Evolutionary conservation across 768 basidiomycete genomes (phyloP), one percentile per base, ranked within the genome.

Genomic region (Leccinum disarticulatum): DNA sequence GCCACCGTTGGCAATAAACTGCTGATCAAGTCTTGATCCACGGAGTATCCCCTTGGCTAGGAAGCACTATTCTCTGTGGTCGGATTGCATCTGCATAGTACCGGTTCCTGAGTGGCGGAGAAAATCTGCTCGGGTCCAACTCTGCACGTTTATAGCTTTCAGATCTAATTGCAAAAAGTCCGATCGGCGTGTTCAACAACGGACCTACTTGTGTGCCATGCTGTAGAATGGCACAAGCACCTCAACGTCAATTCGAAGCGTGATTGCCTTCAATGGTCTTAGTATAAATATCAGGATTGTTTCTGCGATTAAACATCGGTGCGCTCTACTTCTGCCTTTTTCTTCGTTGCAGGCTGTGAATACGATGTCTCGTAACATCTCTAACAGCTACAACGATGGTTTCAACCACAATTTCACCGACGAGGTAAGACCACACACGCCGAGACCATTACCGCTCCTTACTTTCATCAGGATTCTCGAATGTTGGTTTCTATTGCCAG

Each of bases 331-430:
- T 43, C 35, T n/a, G 9, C 17, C 15, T 22, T n/a, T 33, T 41
- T 51, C 41, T 30, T 30, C 15, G 14, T 28, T 15, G 43, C n/a
- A 58, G 19, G 27, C 28, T 19, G 11, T 19, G 15, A 53, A 25
- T 46, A 41, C 41, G 30, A 73, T 73, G 69, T 35, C 69, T 47
- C 67, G 59, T 55, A 63, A 60, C 52, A 10, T 22, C n/a, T 19
- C 61, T n/a, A 61, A 52, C 33, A 10, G 5, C 60, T 52, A 59
- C 35, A 46, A 61, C 19, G 71, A 64, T 48, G 71, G 69, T 28
- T 72, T 52, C 57, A 73, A 73, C 41, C 71, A 69, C 17, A 56
- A 71, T 50, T 72, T 72, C 52, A 73, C 71, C 0, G 70, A 72
- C 49, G 69, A 73, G 64, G 70, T 71, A 54, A 53, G 55, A 22